phyloP scores from a whole-genome alignment of 2,329 filamentous ascomycete species.

The Cercospora nicotianae region DNA sequence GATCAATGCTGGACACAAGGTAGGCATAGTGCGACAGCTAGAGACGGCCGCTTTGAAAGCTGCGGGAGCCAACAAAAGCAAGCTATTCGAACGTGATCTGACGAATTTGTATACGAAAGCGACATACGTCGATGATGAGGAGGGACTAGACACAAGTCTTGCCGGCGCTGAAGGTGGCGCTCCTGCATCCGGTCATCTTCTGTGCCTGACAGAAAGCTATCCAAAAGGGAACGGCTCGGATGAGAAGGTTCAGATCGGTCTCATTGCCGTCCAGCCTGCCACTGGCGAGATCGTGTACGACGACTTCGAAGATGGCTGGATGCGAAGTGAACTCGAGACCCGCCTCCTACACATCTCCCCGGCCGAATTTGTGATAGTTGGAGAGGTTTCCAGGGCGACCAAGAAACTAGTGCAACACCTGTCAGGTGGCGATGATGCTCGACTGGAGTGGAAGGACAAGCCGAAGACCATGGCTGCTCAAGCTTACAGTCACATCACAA shows the following conservation, averaged over 20 bases:
- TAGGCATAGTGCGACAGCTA: slow-evolving; percentile 89
- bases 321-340: slow-evolving; percentile 95
- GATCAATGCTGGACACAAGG: slow-evolving; percentile 89
- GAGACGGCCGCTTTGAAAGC: slow-evolving; percentile 97
- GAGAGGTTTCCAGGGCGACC: slow-evolving; percentile 82
- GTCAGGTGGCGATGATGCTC: slow-evolving; percentile 82
- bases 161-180: slow-evolving; percentile 57
- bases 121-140: slow-evolving; percentile 92
- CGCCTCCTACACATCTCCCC: slow-evolving; percentile 92
- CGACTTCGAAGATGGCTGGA: slow-evolving; percentile 94
- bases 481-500: slow-evolving; percentile 82
- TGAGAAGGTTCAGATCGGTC: slow-evolving; percentile 87
- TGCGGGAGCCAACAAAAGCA: slow-evolving; percentile 88
- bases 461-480: slow-evolving; percentile 80
- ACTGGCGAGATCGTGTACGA: slow-evolving; percentile 97
- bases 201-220: slow-evolving; percentile 85
- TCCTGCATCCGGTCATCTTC: slow-evolving; percentile 75
- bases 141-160: slow-evolving; percentile 65
- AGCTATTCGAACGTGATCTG: slow-evolving; percentile 86
- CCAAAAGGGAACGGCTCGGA: slow-evolving; percentile 80
- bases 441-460: slow-evolving; percentile 76
- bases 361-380: slow-evolving; percentile 91
- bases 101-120: slow-evolving; percentile 98
- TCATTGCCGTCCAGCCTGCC: slow-evolving; percentile 90
- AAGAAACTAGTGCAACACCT: slow-evolving; percentile 90